Evolutionary conservation across 768 basidiomycete genomes (phyloP).

Genomic region (Serendipita indica): DNA sequence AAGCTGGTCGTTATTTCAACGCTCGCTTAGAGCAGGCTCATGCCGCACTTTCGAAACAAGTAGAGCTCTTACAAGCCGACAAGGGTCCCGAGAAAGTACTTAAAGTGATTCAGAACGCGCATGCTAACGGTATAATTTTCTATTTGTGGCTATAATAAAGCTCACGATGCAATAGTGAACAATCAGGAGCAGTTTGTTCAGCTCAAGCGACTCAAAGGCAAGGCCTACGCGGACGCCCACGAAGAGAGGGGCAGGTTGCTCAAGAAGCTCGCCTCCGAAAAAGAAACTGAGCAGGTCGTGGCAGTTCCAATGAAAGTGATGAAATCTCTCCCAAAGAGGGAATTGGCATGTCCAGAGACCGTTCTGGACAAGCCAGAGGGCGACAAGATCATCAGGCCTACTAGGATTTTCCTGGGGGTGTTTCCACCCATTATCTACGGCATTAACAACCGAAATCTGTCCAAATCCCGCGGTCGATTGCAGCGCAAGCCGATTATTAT

Average conservation of each 20-base stretch:
- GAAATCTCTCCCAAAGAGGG: no score
- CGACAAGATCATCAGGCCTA: slow-evolving; percentile 3
- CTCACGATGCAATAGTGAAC: slow-evolving; percentile 34
- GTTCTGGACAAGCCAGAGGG: background rate
- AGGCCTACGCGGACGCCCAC: slow-evolving; percentile 49
- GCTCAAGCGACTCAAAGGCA: slow-evolving; percentile 62
- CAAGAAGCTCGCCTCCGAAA: background rate
- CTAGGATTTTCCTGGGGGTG: background rate
- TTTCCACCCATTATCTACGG: background rate
- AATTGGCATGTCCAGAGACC: background rate
- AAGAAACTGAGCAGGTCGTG: background rate
- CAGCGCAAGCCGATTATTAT: background rate
- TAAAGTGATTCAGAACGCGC: slow-evolving; percentile 47
- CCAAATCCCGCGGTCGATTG: no score
- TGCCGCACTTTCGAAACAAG: slow-evolving; percentile 44
- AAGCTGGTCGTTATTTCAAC: slow-evolving; percentile 80
- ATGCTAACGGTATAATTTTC: slow-evolving; percentile 38
- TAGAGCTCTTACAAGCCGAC: slow-evolving; percentile 48
- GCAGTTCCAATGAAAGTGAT: background rate
- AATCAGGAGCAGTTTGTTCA: slow-evolving; percentile 30
- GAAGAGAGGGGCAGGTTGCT: slow-evolving; percentile 23
- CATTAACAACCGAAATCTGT: background rate
- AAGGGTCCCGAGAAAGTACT: slow-evolving; percentile 43
- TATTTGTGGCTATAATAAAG: slow-evolving; percentile 8
- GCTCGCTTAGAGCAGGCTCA: slow-evolving; percentile 57